Base-by-base conservation (phyloP, 2,329 filamentous ascomycete genomes). In the Sordariomycetes sp. region DNA sequence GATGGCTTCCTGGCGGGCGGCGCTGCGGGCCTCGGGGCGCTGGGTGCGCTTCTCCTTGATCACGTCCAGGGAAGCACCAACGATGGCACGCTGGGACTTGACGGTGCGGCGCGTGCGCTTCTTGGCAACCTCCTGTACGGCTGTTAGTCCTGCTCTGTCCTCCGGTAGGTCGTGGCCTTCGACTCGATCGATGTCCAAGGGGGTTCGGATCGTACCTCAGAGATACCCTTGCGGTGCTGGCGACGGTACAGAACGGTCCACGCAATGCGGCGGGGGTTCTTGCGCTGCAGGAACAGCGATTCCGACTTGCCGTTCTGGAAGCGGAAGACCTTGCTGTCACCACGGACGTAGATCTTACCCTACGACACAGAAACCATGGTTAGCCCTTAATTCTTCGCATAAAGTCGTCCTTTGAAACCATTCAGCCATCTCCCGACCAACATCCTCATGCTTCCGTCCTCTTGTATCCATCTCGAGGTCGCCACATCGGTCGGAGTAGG, bases 241-340 rank as follows among this genome's bases (percentile, higher is more conserved):
- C 90, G 85, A 68, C 92, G 82, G 86, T 86, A 98, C 48, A 98
- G 85, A 58, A 88, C 82, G 52, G 92, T 98, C 92, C 92, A 98
- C 54, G 90, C 82, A 69, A 98, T 96, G 66, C 90, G 87, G 70
- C 92, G 90, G 66, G 92, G 92, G 82, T 98, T 98, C 86, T 98
- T 98, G 79, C 92, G 90, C 80, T 98, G 92, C 56, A 96, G 86
- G 82, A 98, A 98, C 53, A 98, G 86, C 53, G 87, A 94, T 75
- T 98, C 92, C 71, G 86, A 90, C 77, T 98, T 98, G 76, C 92
- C 87, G 73, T 94, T 95, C 73, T 94, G 87, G 85, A 98, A 98
- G 65, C 92, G 88, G 85, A 98, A 98, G 78, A 96, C 81, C 79
- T 96, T 98, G 87, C 85, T 94, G 79, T 98, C 92, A 64, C 90